Evolutionary conservation across 148 eudicot species (phyloP), one percentile per base, ranked within the genome.

Genomic region (Drosera capensis): DNA sequence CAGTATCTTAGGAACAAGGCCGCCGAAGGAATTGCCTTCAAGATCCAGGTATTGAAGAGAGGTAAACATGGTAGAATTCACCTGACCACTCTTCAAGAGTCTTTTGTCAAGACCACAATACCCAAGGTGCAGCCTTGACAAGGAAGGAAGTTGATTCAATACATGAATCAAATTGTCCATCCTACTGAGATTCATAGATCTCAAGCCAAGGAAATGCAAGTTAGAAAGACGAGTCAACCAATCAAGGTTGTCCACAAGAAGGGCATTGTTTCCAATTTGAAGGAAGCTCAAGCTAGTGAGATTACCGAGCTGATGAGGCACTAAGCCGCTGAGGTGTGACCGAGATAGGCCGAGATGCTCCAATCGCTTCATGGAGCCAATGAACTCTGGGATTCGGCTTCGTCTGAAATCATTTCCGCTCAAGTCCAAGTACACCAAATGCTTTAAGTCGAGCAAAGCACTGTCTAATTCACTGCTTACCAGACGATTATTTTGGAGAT

Each of bases 331-430:
- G 40, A 64, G 64, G 20, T 6, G 2, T 18, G 60, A 31, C 0
- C 0, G 0, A 1, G 62, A 60, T 31, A 72, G 65, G 52, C 46
- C 38, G n/a, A 72, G 59, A 42, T 64, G 43, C 20, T 52, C 45
- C n/a, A 72, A 40, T 4, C 36, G 47, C 50, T 61, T 64, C 62
- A 72, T 40, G 2, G 64, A 56, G 2, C 73, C 78, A 12, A 68
- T 40, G 34, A 60, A 68, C 16, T 20, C 14, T 3, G 77, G 73
- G 1, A 72, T 59, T 25, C 9, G 22, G 21, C 54, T 49, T 16
- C 1, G 7, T 9, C 23, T 20, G 17, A 72, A 72, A 25, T 49
- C 7, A 19, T 40, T 56, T 2, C 69, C 42, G 0, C 51, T 53
- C 46, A 58, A 36, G 52, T 58, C 51, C 22, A 65, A 43, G 64